Percentiles rank a stretch among this genome's conserved stretches.
phyloP scores from a whole-genome alignment of 2,329 filamentous ascomycete genomes.

The Ophiostoma quercus region DNA sequence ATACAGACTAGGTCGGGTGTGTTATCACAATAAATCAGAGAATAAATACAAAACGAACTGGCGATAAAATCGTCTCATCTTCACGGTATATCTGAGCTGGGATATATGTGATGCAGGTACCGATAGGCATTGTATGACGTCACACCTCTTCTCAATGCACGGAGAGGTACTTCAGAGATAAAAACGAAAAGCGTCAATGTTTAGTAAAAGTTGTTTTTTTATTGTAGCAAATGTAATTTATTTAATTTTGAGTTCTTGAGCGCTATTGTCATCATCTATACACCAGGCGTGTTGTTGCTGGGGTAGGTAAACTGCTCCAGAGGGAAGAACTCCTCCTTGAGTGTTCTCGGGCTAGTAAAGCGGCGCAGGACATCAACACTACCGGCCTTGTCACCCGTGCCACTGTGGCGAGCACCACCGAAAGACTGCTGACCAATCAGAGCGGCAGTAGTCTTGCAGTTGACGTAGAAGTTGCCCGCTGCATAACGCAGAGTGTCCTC shows the following conservation, averaged over 20 bases:
- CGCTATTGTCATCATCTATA: background rate
- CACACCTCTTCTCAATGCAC: background rate
- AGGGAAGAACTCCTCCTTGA: slow-evolving; percentile 66
- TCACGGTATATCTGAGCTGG: background rate
- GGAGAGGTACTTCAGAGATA: too few species aligned
- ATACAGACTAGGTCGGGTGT: too few species aligned
- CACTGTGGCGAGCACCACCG: slow-evolving; percentile 47
- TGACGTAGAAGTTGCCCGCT: slow-evolving; percentile 55
- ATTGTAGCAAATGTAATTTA: background rate
- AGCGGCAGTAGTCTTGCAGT: slow-evolving; percentile 53
- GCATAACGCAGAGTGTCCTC: slow-evolving; percentile 49
- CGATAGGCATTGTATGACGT: background rate
- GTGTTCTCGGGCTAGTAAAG: slow-evolving; percentile 47
- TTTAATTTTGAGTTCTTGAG: background rate
- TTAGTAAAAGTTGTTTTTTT: background rate
- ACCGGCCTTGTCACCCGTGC: slow-evolving; percentile 54
- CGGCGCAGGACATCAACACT: slow-evolving; percentile 46
- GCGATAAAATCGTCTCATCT: too few species aligned
- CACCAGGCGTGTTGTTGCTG: slow-evolving; percentile 48
- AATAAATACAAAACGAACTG: too few species aligned
- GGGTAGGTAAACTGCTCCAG: slow-evolving; percentile 62
- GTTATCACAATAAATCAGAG: too few species aligned
- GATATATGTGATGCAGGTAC: background rate
- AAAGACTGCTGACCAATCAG: slow-evolving; percentile 54
- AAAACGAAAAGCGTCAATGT: too few species aligned